Evolutionary conservation across 2,329 filamentous ascomycete species (phyloP), one percentile per base, ranked within the genome.

Genomic region (Xylaria sp.): DNA sequence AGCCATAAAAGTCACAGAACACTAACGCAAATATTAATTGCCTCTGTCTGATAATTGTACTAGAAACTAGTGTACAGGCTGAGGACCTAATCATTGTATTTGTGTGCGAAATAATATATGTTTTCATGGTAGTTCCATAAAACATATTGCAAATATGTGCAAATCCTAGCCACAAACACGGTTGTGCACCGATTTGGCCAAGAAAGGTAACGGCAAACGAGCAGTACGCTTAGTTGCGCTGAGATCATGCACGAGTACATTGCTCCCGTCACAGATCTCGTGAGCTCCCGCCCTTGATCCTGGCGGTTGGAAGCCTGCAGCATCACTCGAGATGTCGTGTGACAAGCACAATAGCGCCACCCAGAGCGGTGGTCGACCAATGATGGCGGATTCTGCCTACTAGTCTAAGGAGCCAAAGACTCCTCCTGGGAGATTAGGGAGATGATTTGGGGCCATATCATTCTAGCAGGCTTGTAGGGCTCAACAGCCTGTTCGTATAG

Each of bases 121-220:
- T 9, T 57, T 4, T 57, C 25, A 18, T 37, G 8, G n/a, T 50
- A 25, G 39, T 34, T 3, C 34, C 0, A 6, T 9, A 44, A 18
- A 23, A 23, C 6, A 12, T 20, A 10, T 31, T 54, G 39, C 18
- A 5, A 37, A 5, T 8, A n/a, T 25, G 48, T 56, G 54, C 41
- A 66, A 73, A 62, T 70, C 13, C 23, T 25, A 3, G 23, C 18
- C 31, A 56, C 48, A 31, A 58, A 59, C 48, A 56, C 55, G 5
- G 23, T 48, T 25, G 46, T 50, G 23, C 67, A 72, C 67, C 63
- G 66, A 52, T 61, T 69, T 74, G 71, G 69, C 76, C 76, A 67
- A 75, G 74, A 78, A 75, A 68, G 75, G 77, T 75, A 79, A 78
- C 75, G 69, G 71, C 73, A 79, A 73, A 79, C 77, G 77, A 79